phyloP scores from a whole-genome alignment of 768 basidiomycete species.

The Boletellus sp. region DNA sequence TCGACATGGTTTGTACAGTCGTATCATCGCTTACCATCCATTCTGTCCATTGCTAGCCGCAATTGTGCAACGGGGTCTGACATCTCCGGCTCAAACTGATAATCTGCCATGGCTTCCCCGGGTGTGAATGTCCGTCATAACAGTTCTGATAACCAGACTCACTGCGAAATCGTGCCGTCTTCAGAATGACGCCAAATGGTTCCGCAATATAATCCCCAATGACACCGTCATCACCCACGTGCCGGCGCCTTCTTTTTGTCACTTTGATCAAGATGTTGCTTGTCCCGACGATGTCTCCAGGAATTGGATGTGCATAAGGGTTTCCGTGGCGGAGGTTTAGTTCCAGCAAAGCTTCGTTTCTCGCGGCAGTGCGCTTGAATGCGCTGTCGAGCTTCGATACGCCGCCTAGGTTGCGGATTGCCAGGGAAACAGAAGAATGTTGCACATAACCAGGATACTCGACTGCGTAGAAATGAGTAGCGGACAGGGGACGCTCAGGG shows the following conservation, averaged over 20 bases:
- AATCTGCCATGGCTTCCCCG: constrained; percentile 84
- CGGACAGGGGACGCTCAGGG: constrained; percentile 45
- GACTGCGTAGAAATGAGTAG: constrained; percentile 67
- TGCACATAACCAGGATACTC: constrained; percentile 90
- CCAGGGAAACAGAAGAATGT: constrained; percentile 54
- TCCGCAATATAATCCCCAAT: constrained; percentile 73
- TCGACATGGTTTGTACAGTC: not conserved
- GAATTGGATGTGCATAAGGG: constrained; percentile 78
- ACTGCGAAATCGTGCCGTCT: constrained; percentile 90
- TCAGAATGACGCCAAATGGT: constrained; percentile 69
- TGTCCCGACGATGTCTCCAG: constrained; percentile 72
- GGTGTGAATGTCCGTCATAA: not conserved
- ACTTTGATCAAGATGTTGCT: constrained; percentile 85
- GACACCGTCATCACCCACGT: constrained; percentile 19
- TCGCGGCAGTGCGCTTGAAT: constrained; percentile 68
- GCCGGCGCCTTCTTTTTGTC: constrained; percentile 64
- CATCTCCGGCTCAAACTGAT: constrained; percentile 76
- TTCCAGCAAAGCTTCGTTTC: constrained; percentile 66
- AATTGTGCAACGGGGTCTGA: constrained; percentile 68
- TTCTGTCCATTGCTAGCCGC: constrained; percentile 66
- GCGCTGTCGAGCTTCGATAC: constrained; percentile 67
- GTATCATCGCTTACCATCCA: constrained; percentile 63
- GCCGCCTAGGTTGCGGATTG: constrained; percentile 65
- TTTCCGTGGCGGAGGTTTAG: constrained; percentile 70
- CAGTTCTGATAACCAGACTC: constrained; percentile 28